Evolutionary conservation across 2,329 filamentous ascomycete species (phyloP).

Genomic region (Clonostachys rosea): DNA sequence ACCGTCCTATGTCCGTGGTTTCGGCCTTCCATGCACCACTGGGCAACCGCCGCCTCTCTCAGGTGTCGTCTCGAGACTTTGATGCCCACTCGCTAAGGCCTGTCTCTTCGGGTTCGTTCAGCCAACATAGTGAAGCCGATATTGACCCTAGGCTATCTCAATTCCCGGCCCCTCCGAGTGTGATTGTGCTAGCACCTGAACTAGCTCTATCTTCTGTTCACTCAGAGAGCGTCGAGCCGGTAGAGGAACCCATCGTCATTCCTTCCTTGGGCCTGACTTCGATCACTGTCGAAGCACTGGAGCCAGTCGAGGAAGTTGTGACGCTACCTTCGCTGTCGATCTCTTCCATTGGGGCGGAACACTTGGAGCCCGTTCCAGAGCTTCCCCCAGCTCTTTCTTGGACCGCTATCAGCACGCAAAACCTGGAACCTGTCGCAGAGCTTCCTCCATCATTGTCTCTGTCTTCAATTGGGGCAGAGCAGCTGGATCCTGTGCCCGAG

Average conservation of each 20-base stretch:
- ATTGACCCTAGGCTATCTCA: conserved; percentile 47
- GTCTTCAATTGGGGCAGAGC: conserved; percentile 18
- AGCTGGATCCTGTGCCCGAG: conserved; percentile 15
- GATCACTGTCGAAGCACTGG: conserved; percentile 26
- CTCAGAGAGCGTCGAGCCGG: conserved; percentile 33
- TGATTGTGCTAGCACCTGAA: conserved; percentile 23
- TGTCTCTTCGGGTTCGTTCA: conserved; percentile 43
- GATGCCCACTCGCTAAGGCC: conserved; percentile 13
- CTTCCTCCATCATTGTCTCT: conserved; percentile 15
- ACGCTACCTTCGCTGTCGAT: conserved; percentile 14
- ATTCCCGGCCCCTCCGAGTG: conserved; percentile 48
- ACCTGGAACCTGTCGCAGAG: conserved; percentile 21
- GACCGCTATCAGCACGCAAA: conserved; percentile 21
- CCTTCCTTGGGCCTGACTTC: conserved; percentile 23
- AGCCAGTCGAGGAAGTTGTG: conserved; percentile 18
- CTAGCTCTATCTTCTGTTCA: conserved; percentile 40
- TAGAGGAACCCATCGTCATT: background rate
- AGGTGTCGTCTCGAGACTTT: background rate
- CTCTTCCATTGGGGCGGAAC: conserved; percentile 14
- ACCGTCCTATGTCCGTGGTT: conserved; percentile 33
- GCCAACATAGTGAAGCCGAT: conserved; percentile 46
- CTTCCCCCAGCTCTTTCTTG: conserved; percentile 19
- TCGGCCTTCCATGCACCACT: conserved; percentile 13
- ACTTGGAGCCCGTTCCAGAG: conserved; percentile 18
- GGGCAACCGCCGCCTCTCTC: too few relatives aligned